Evolutionary conservation across 2,329 filamentous ascomycete genomes (phyloP), one percentile per base, ranked within the genome.

Genomic region (Biscogniauxia marginata): DNA sequence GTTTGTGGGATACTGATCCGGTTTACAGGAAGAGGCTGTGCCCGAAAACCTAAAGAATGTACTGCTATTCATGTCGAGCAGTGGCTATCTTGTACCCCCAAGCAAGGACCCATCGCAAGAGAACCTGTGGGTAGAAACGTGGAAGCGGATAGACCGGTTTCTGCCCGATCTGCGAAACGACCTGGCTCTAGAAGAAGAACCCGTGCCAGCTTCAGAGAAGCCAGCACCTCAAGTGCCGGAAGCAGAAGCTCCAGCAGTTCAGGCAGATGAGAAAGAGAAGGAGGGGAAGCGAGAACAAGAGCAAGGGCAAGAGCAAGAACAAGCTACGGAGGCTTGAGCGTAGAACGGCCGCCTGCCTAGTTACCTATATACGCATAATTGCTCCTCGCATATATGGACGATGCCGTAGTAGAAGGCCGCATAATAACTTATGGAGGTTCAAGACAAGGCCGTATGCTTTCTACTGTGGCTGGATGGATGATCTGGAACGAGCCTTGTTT

Each of bases 41-140:
- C 90, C 91, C 0, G 95, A 99, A 74, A 95, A 91, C 63, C 78
- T 99, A 56, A 99, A 99, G 76, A 99, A 99, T 63, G 92, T 98
- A 52, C 79, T 98, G 21, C 81, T 99, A 8, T 95, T 99, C 67
- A 96, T 99, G 92, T 87, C 90, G 5, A 95, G 88, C 70, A 93
- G 89, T 50, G 93, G 90, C 34, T 93, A 90, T 66, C 83, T 99
- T 4, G 86, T 91, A 0, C 83, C 90, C 1, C 90, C 90, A 11
- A 79, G 74, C 61, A 74, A 81, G 64, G 81, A 87, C 60, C 69
- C 78, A 1, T 76, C 75, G 4, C 81, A 82, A 65, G 80, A 80
- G 70, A 79, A 78, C 66, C 75, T 86, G 18, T 87, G 79, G 84
- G 76, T 73, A 13, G 85, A 87, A 70, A 87, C 80, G 3, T 86